Conservation (phyloP, 768 basidiomycete genomes). For the Tephrocybe sp. region DNA sequence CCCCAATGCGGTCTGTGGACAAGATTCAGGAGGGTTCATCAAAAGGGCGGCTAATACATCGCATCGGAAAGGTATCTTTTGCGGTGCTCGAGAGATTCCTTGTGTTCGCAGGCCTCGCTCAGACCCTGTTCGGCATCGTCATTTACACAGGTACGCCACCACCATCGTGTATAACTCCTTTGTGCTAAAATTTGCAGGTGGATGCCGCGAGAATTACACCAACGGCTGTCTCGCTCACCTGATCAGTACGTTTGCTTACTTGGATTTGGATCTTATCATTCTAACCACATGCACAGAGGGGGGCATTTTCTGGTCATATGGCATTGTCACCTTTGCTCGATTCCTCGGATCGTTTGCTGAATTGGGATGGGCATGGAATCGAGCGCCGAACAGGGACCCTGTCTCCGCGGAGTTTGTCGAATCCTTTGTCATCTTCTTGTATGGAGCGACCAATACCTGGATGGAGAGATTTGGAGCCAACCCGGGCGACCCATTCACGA, state of each 20-base stretch:
- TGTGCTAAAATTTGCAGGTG: slow-evolving; percentile 39
- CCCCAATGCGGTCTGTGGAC: slow-evolving; percentile 54
- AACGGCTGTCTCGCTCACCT: slow-evolving; percentile 89
- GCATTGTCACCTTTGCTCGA: slow-evolving; percentile 87
- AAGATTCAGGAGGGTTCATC: slow-evolving; percentile 39
- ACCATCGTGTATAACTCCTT: neutral
- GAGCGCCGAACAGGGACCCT: slow-evolving; percentile 47
- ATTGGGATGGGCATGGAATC: slow-evolving; percentile 96
- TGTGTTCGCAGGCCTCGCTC: slow-evolving; percentile 69
- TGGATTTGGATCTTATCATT: slow-evolving; percentile 7
- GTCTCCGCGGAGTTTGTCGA: slow-evolving; percentile 78
- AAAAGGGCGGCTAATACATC: slow-evolving; percentile 29
- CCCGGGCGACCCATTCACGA: slow-evolving; percentile 80
- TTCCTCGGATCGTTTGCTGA: slow-evolving; percentile 88
- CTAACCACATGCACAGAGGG: slow-evolving; percentile 59
- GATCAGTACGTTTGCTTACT: slow-evolving; percentile 63
- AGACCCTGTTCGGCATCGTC: slow-evolving; percentile 68
- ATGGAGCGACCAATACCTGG: slow-evolving; percentile 92
- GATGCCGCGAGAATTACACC: slow-evolving; percentile 74
- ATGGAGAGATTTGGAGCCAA: slow-evolving; percentile 92
- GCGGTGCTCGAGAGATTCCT: slow-evolving; percentile 60
- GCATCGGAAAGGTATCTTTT: slow-evolving; percentile 49
- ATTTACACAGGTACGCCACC: slow-evolving; percentile 65
- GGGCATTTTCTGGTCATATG: slow-evolving; percentile 91
- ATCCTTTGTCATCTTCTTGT: slow-evolving; percentile 79